Conservation (phyloP, 441 rosid genomes). For the Erodium moschatum region DNA sequence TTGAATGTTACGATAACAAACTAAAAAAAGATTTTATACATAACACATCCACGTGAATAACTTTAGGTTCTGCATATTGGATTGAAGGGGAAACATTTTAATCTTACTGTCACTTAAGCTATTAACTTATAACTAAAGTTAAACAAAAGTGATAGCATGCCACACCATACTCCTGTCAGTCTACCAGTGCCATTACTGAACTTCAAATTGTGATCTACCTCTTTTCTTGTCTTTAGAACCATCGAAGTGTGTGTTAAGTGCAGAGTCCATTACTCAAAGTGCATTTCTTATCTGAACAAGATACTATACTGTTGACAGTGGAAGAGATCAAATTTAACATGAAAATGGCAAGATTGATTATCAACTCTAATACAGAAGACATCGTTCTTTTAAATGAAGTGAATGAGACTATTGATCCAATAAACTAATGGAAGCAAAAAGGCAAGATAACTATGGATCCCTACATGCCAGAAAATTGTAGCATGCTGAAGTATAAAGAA, state of each 20-base stretch:
- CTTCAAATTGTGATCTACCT: no score
- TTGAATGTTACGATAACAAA: neutral
- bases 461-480: neutral
- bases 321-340: neutral
- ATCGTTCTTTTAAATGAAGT: neutral
- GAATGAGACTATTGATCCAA: neutral
- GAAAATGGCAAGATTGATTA: neutral
- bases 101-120: neutral
- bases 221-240: no score
- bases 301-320: no score
- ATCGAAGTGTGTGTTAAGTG: no score
- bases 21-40: neutral
- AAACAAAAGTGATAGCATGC: neutral
- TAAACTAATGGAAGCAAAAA: neutral
- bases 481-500: neutral
- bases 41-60: neutral
- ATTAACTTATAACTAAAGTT: neutral
- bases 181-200: no score
- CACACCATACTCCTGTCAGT: neutral
- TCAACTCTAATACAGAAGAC: neutral
- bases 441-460: constrained; percentile 6
- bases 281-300: no score
- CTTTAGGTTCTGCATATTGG: neutral
- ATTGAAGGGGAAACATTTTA: neutral
- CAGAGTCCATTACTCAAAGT: no score